phyloP scores from a whole-genome alignment of 805 yeast genomes.

The Danielozyma ontarioensis region DNA sequence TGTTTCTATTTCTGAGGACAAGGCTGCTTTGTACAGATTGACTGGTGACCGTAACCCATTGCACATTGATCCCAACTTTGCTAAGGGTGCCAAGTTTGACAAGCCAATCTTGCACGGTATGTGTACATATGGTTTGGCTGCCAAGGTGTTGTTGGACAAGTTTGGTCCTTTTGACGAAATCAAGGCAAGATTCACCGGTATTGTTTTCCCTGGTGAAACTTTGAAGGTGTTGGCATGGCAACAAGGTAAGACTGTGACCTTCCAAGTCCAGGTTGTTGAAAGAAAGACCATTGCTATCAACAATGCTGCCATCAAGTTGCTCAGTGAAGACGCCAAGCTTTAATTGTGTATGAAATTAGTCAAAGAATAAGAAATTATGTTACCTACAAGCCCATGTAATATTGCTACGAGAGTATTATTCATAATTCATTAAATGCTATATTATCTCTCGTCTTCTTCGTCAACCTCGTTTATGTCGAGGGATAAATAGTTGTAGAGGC shows the following conservation, averaged over 20 bases:
- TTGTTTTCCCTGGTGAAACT: constrained; percentile 93
- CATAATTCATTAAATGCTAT: too few species aligned
- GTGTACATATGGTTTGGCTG: constrained; percentile 78
- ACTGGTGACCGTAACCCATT: constrained; percentile 94
- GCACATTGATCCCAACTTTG: constrained; percentile 90
- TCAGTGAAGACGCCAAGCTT: constrained; percentile 36
- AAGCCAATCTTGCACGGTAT: constrained; percentile 91
- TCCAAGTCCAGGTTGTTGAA: constrained; percentile 79
- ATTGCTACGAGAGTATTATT: constrained; percentile 1
- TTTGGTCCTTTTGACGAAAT: constrained; percentile 80
- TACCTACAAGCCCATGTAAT: constrained; percentile 4
- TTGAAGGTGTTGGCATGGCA: constrained; percentile 83
- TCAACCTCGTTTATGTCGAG: constrained; percentile 20
- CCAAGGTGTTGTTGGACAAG: constrained; percentile 69
- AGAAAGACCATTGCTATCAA: constrained; percentile 75
- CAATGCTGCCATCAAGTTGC: constrained; percentile 74
- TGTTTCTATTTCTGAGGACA: constrained; percentile 58
- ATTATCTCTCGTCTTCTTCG: constrained; percentile 12
- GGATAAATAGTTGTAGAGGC: constrained; percentile 13
- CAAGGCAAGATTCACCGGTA: constrained; percentile 85
- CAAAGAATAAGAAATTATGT: too few species aligned
- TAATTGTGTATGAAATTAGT: too few species aligned
- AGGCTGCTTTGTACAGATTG: constrained; percentile 85
- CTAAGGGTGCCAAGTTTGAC: constrained; percentile 79
- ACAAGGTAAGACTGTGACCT: constrained; percentile 60